Evolutionary conservation across 768 basidiomycete species (phyloP), one percentile per base, ranked within the genome.

Genomic region (Coprinellus micaceus): DNA sequence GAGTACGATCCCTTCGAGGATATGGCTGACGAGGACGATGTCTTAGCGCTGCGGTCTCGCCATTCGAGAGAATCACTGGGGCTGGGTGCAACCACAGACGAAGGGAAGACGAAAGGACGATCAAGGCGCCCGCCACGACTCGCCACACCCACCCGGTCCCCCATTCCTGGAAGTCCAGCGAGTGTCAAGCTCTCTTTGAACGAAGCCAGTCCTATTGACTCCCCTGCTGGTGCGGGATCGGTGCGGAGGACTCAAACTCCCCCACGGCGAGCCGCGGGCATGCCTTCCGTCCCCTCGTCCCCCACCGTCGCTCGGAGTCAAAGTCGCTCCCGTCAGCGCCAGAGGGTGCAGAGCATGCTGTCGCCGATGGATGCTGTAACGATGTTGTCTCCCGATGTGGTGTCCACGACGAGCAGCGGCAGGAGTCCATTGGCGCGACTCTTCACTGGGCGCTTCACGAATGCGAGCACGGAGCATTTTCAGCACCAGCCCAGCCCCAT

Each of bases 1-100:
- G 78, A 83, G 9, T 69, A 73, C 19, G 80, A 77, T 39, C 70
- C 83, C 84, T 87, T 60, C 71, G 70, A 3, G 80, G 79, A 12
- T 74, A 68, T 33, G n/a, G 33, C 33, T 5, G 82, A 82, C 36
- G 61, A 56, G 13, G 74, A 75, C n/a, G 82, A 80, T 3, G 51
- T 55, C 1, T 71, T 72, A 2, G 69, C 69, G 2, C 60, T 79
- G 29, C 69, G 71, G 17, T 77, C 77, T 9, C 56, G 69, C n/a
- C 64, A 72, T 53, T 79, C 77, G 0, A 62, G 69, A 21, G 76
- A 78, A 39, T 71, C 66, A 28, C 26, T 76, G 12, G 51, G 53
- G 28, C 25, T 10, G 33, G 61, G 45, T 2, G 59, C 49, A 26
- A 9, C 28, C 29, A 37, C 3, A 2, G 21, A 15, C 5, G 40